Evolutionary conservation across 2,329 filamentous ascomycete species (phyloP), one percentile per base, ranked within the genome.

Genomic region (Rosellinia necatrix): DNA sequence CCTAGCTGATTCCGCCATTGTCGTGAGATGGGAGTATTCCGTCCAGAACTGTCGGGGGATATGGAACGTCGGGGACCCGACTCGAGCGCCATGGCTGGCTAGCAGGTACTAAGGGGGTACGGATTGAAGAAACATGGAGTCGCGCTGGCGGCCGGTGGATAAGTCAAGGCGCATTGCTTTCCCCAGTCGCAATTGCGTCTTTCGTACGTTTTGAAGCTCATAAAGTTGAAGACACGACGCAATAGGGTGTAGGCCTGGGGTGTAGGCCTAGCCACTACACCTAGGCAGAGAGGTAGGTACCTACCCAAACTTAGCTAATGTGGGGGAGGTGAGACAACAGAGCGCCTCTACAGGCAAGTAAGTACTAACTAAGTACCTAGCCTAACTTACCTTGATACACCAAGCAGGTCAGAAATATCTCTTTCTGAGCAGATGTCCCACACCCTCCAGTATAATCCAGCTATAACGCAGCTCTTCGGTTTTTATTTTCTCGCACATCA

Each of bases 21-120:
- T 71, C 88, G 85, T 62, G 84, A 82, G 35, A 85, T 85, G 62
- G 89, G 91, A 71, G 90, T 91, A 63, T 86, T 85, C 70, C 89
- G 88, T 61, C 91, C 91, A 72, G 91, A 94, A 81, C 88, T 92
- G 71, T 90, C 85, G 68, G 91, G 91, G 61, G 92, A 94, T 65
- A 78, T 75, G 54, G 85, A 86, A 68, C 80, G 81, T 58, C 80
- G 81, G 62, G 77, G 74, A 63, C 76, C 78, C 55, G 80, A 78
- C 73, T 89, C 86, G 76, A 85, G 83, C 70, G 84, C 80, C 87
- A 90, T 89, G 65, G 27, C 55, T 47, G 64, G 64, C 61, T 64
- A 53, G 52, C 48, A 59, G 53, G 63, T 61, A 60, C 66, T 66
- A 68, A 61, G 58, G 65, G 63, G 67, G 64, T 19, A 61, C 59